Conservation (phyloP, 345 rosid species). For the Populus deltoides region DNA sequence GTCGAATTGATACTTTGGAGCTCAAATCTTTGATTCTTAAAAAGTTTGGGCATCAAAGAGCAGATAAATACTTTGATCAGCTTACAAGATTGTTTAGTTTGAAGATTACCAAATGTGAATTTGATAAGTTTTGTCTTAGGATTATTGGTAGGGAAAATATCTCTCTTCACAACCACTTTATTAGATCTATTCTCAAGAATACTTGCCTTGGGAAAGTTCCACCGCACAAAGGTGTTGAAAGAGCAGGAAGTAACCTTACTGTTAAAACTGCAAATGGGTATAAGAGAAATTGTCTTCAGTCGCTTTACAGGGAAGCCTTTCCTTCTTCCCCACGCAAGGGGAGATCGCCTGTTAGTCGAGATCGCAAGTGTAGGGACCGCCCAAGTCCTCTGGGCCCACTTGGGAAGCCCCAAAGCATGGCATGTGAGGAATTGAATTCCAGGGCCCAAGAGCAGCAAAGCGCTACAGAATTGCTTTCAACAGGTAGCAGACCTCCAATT, state of each 20-base stretch:
- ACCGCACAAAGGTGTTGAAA: constrained; percentile 27
- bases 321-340: constrained; percentile 68
- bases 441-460: constrained; percentile 60
- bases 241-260: constrained; percentile 31
- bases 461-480: constrained; percentile 69
- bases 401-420: constrained; percentile 72
- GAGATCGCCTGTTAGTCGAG: constrained; percentile 49
- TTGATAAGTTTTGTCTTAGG: constrained; percentile 58
- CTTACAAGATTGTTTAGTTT: constrained; percentile 54
- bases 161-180: constrained; percentile 66
- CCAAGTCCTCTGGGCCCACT: constrained; percentile 77
- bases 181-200: constrained; percentile 65
- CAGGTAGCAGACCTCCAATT: constrained; percentile 76
- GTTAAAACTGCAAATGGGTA: constrained; percentile 34
- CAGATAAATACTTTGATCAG: constrained; percentile 70
- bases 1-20: constrained; percentile 47
- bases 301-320: constrained; percentile 50
- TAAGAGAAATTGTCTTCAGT: constrained; percentile 39
- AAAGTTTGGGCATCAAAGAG: constrained; percentile 72
- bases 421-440: constrained; percentile 46
- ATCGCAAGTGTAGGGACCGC: constrained; percentile 58
- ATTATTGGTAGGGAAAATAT: constrained; percentile 65
- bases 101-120: constrained; percentile 60
- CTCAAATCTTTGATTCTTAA: constrained; percentile 43
- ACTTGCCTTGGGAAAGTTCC: constrained; percentile 56